Conservation (phyloP, 257 asterid genomes). For the Primulina huaijiensis region DNA sequence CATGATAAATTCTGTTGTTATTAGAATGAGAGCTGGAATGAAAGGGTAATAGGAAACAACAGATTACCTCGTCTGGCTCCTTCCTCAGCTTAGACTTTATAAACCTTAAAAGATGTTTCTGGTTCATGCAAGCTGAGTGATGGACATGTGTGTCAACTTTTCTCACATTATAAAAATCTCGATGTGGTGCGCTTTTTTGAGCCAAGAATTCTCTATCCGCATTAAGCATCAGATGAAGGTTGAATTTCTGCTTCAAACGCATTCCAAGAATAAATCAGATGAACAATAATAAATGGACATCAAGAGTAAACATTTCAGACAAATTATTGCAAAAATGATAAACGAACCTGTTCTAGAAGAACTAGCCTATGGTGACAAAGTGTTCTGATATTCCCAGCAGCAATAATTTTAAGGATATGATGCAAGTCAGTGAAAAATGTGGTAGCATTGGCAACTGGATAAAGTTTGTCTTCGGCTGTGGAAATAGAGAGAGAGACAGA, state of each 20-base stretch:
- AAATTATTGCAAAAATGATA: conserved; percentile 19
- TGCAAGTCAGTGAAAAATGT: conserved; percentile 94
- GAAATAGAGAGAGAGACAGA: conserved; percentile 20
- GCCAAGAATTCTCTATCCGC: conserved; percentile 98
- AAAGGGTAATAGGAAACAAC: conserved; percentile 20
- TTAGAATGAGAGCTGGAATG: not conserved
- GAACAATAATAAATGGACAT: conserved; percentile 7
- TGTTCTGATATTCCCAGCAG: conserved; percentile 89
- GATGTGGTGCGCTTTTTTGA: conserved; percentile 98
- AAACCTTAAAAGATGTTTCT: conserved; percentile 90
- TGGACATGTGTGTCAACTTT: conserved; percentile 98
- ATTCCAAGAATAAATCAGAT: conserved; percentile 13
- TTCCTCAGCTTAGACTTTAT: conserved; percentile 92
- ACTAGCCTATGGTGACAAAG: conserved; percentile 91
- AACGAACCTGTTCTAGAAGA: conserved; percentile 82
- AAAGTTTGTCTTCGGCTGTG: conserved; percentile 79
- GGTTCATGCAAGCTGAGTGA: conserved; percentile 99
- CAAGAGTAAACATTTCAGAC: not conserved
- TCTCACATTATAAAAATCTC: conserved; percentile 96
- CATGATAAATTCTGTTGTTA: conserved; percentile 11
- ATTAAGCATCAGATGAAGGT: conserved; percentile 97
- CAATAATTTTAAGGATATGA: conserved; percentile 90
- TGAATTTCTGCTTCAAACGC: conserved; percentile 73
- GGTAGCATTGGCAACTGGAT: conserved; percentile 90
- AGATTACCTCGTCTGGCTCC: conserved; percentile 91